Evolutionary conservation across 192 early-diverging fungal species (phyloP).

Genomic region (Jimgerdemannia flammicorona): DNA sequence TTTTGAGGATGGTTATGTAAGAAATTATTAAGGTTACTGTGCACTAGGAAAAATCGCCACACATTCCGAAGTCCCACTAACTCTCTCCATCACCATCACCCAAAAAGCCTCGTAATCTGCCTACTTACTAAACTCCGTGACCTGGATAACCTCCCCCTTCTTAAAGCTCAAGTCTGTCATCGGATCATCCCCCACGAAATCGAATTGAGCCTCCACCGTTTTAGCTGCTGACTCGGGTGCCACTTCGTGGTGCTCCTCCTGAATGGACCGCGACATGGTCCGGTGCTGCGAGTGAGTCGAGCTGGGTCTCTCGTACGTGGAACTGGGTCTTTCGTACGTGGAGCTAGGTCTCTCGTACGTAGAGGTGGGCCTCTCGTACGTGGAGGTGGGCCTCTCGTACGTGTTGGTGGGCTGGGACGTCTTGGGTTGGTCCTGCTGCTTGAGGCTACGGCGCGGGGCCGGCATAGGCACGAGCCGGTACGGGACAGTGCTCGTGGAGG

Average conservation of each 20-base stretch:
- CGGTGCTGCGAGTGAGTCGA: not conserved
- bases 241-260: not conserved
- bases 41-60: no score
- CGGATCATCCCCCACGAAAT: conserved; percentile 52
- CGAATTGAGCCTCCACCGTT: conserved; percentile 47
- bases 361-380: no score
- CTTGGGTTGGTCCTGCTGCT: no score
- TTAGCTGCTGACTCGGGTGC: not conserved
- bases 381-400: no score
- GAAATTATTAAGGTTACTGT: no score
- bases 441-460: not conserved
- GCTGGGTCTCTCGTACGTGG: not conserved
- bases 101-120: not conserved
- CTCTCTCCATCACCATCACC: not conserved
- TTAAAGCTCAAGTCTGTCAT: conserved; percentile 52
- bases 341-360: no score
- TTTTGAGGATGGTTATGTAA: no score
- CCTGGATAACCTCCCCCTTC: conserved; percentile 56
- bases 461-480: not conserved
- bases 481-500: not conserved
- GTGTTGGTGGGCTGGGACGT: no score
- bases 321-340: not conserved
- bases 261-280: not conserved
- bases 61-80: not conserved
- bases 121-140: conserved; percentile 34